These are phyloP conservation scores for Basipetospora chlamydospora DNA, from an alignment of 2,329 filamentous ascomycete species.

Conservation along the genomic window DNA sequence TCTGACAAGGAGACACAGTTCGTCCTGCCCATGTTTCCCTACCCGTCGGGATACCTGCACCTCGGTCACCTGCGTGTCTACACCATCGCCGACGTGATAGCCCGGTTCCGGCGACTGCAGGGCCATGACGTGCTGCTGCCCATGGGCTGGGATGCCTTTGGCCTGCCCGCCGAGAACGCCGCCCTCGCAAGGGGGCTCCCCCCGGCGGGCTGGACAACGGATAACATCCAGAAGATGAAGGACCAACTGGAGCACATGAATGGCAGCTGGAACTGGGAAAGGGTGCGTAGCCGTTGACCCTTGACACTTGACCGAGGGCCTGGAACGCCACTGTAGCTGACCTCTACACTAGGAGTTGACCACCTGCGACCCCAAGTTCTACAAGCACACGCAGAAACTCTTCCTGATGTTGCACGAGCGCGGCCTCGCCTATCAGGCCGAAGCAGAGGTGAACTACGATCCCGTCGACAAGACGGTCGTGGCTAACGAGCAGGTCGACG, in stretches of 20 bases:
- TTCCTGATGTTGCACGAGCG: slow-evolving; percentile 64
- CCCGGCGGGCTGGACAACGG: slow-evolving; percentile 63
- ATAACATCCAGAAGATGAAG: slow-evolving; percentile 78
- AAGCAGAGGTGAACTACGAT: slow-evolving; percentile 81
- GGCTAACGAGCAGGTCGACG: slow-evolving; percentile 87
- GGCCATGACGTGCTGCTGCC: slow-evolving; percentile 66
- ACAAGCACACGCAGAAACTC: slow-evolving; percentile 77
- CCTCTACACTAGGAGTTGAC: slow-evolving; percentile 53
- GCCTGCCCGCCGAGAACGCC: slow-evolving; percentile 80
- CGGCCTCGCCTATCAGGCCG: slow-evolving; percentile 68
- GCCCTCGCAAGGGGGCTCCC: slow-evolving; percentile 70
- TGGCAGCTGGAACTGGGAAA: slow-evolving; percentile 68
- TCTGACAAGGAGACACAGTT: slow-evolving; percentile 41
- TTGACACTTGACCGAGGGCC: slow-evolving; percentile 2
- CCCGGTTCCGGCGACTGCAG: slow-evolving; percentile 60
- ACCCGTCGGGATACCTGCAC: slow-evolving; percentile 76
- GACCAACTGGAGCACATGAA: slow-evolving; percentile 67
- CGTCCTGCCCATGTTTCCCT: slow-evolving; percentile 84
- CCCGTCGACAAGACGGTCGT: slow-evolving; percentile 80
- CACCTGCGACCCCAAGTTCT: slow-evolving; percentile 74
- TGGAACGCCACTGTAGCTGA: not conserved
- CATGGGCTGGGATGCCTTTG: slow-evolving; percentile 95
- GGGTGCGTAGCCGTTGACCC: too few relatives aligned
- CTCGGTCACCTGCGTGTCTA: slow-evolving; percentile 81
- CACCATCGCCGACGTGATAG: slow-evolving; percentile 75